phyloP scores from a whole-genome alignment of 192 early-diverging fungal species.

The Kickxella alabastrina region DNA sequence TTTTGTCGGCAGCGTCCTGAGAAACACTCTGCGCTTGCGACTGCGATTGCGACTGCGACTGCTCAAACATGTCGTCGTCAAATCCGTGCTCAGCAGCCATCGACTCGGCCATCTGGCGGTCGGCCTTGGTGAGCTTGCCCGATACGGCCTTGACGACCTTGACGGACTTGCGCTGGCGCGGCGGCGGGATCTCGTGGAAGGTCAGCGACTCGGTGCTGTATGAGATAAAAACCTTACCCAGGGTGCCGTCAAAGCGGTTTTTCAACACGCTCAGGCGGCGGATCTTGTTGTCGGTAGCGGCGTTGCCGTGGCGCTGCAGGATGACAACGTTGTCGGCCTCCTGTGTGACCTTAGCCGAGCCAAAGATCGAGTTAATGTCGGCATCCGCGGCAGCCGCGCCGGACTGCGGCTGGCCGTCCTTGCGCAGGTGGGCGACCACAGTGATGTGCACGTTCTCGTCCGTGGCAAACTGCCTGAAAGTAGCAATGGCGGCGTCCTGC shows the following conservation, averaged over 20 bases:
- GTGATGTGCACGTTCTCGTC: slow-evolving; percentile 67
- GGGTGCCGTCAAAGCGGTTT: slow-evolving; percentile 69
- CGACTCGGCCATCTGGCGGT: slow-evolving; percentile 23
- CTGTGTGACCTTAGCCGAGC: slow-evolving; percentile 70
- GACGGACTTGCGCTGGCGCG: slow-evolving; percentile 33
- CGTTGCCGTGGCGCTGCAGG: slow-evolving; percentile 53
- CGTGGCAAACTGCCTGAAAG: slow-evolving; percentile 64
- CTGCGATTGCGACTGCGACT: too few species aligned
- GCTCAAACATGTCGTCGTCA: too few species aligned
- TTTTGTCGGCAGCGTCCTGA: too few species aligned
- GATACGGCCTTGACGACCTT: slow-evolving; percentile 25
- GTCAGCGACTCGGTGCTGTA: slow-evolving; percentile 33
- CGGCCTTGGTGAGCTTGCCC: slow-evolving; percentile 28
- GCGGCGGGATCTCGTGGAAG: slow-evolving; percentile 40
- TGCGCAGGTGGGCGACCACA: slow-evolving; percentile 68
- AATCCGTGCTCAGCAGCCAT: not conserved
- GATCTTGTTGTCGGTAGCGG: slow-evolving; percentile 32
- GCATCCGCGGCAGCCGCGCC: slow-evolving; percentile 38
- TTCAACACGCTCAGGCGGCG: slow-evolving; percentile 62
- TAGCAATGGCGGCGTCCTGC: slow-evolving; percentile 63
- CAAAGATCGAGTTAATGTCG: slow-evolving; percentile 69
- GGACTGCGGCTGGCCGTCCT: slow-evolving; percentile 38
- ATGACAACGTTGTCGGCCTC: slow-evolving; percentile 75
- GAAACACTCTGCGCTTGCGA: too few species aligned
- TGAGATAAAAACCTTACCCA: slow-evolving; percentile 55